Evolutionary conservation across 177 flowering plant species (phyloP), one percentile per base, ranked within the genome.

Genomic region (Vitis hybrid): DNA sequence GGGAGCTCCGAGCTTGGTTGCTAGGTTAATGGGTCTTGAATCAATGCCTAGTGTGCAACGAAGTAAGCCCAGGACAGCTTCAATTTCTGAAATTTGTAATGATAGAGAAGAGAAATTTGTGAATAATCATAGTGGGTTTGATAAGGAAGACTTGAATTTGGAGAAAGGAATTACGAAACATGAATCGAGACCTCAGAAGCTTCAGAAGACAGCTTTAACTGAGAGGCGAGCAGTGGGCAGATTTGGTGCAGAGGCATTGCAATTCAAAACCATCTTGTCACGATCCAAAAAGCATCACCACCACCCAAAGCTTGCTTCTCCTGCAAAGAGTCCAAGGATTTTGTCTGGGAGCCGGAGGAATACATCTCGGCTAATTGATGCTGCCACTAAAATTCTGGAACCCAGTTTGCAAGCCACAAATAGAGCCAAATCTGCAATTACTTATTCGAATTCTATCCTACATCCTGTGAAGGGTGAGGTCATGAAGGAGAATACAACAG

Each of bases 11-110:
- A 66, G 91, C 59, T 80, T 92, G 87, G 92, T 95, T 70, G 98
- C 97, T 51, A 80, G 91, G 90, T 81, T 95, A 1, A 95, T 95
- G 98, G 98, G 98, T 11, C 87, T 95, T 71, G 98, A 95, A 24
- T 83, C 94, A 13, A 83, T 95, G 85, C 98, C 98, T 0, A 70
- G 75, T 18, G 67, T n/a, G 12, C 77, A 44, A 1, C 64, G 75
- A 56, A 82, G 80, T 10, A 86, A 85, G 57, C 73, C 79, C 4
- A 82, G 77, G 67, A 87, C 84, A 64, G 71, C 65, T 59, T 66
- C 67, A 0, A 38, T 15, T 61, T 75, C 76, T 59, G 84, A 74
- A 49, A 33, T 10, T 74, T 68, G 4, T 47, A 52, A 22, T 38
- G 69, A 64, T 44, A 75, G 68, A 59, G 80, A 64, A 14, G 80